A percentile compares a stretch with the other conserved stretches of the same genome.
phyloP scores from a whole-genome alignment of 441 rosid genomes.

The Populus hybrid region DNA sequence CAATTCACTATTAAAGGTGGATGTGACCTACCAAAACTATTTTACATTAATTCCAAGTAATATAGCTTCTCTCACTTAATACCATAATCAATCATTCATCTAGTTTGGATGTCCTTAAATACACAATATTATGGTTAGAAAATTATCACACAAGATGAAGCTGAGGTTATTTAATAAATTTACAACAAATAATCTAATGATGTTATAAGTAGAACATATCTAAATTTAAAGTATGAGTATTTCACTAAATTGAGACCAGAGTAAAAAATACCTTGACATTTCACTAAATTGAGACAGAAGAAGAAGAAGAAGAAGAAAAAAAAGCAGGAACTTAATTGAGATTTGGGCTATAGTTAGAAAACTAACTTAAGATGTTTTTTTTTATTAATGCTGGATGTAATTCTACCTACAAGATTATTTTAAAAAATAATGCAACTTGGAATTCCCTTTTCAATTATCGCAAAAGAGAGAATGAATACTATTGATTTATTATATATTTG shows the following conservation, averaged over 20 bases:
- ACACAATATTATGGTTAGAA: conserved; percentile 8
- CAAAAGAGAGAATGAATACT: no score
- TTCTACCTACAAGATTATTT: no score
- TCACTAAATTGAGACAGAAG: no score
- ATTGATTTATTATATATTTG: no score
- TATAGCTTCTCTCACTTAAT: conserved; percentile 3
- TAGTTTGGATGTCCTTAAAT: conserved; percentile 9
- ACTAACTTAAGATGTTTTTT: no score
- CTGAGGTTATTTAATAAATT: not conserved
- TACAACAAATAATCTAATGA: not conserved
- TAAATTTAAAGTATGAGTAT: not conserved
- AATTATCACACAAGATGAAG: conserved; percentile 6
- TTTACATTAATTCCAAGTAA: not conserved
- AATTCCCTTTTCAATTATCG: no score
- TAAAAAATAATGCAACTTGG: no score
- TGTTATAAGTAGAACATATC: conserved; percentile 1
- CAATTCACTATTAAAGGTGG: not conserved
- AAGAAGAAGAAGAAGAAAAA: no score
- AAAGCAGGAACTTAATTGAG: no score
- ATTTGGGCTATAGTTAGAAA: no score
- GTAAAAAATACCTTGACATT: not conserved
- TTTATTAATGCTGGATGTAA: no score
- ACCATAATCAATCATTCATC: conserved; percentile 7
- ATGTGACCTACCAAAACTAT: not conserved
- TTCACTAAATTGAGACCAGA: not conserved